Evolutionary conservation across 257 asterid genomes (phyloP).

Genomic region (Lycium barbarum): DNA sequence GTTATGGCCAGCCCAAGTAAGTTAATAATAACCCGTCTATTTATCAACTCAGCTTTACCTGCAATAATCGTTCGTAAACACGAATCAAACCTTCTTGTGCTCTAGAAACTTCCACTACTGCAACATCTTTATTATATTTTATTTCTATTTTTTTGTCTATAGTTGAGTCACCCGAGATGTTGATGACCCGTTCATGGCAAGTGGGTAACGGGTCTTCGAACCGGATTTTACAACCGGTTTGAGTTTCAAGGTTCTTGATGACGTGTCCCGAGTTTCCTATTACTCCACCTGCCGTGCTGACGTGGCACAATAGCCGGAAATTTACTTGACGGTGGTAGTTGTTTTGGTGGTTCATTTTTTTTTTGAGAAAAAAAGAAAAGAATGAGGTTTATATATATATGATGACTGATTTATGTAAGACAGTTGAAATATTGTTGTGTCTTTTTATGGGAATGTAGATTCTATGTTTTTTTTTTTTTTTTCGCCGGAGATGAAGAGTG

Average conservation of each 20-base stretch:
- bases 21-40: too few species aligned
- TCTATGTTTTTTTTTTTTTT: neutral
- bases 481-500: neutral
- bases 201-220: constrained; percentile 47
- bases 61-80: constrained; percentile 46
- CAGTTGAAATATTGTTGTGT: neutral
- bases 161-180: constrained; percentile 50
- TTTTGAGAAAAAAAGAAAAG: neutral
- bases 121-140: neutral
- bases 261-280: constrained; percentile 56
- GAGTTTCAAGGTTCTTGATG: constrained; percentile 51
- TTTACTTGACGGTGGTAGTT: constrained; percentile 34
- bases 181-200: constrained; percentile 65
- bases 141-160: constrained; percentile 42
- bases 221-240: constrained; percentile 50
- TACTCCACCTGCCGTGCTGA: constrained; percentile 57
- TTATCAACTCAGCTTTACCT: too few species aligned
- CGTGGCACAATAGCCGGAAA: constrained; percentile 63
- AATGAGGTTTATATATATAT: neutral
- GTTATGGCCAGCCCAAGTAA: too few species aligned
- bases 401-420: too few species aligned
- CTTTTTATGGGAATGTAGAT: neutral
- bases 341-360: constrained; percentile 27
- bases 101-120: constrained; percentile 47
- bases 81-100: constrained; percentile 65